Base-by-base conservation (phyloP, 2,329 filamentous ascomycete genomes). In the Pestalotiopsis sp. region DNA sequence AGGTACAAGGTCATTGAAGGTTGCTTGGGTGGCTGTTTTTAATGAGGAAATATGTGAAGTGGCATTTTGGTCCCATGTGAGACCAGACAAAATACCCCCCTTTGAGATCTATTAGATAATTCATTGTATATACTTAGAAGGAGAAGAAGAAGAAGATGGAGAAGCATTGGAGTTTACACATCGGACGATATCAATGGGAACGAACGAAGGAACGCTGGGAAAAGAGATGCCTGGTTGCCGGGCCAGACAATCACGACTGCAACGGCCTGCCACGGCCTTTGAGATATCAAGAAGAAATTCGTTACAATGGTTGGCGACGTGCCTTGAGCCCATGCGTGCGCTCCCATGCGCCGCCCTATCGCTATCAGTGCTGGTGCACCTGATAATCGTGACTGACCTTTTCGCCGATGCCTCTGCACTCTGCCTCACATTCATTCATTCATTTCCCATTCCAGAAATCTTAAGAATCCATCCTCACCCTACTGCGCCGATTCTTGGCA, bases 101-200 rank as follows among this genome's bases (percentile, higher is more conserved):
- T 27, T 64, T 17, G 49, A 63, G 60, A 69, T 67, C 41, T 67
- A 67, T 67, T 69, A 69, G 65, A 69, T 69, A 69, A 69, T 69
- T 59, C 31, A 56, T 41, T 69, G 64, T 69, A 69, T n/a, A 65
- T 69, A 66, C 31, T 65, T 67, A 61, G 38, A 59, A 17, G 12
- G 14, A 38, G 38, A 49, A 52, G 45, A 38, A 41, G 25, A 23
- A 17, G 25, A 60, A 23, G 7, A 60, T 23, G 57, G 17, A 60
- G 57, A 14, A 36, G 14, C 23, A 13, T 14, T 14, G 57, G 57
- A 27, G 57, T 60, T 27, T 36, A 36, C 31, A 13, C 57, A 60
- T 27, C 31, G 23, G 49, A 56, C 13, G 17, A 12, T 23, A 36
- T 14, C 20, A 36, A 14, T 27, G 57, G 20, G 2, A 36, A 25